Percentiles rank a stretch among this genome's conserved stretches.
Conservation (phyloP, 108 stramenopile genomes). For the Pseudonitzschia delicatissima region DNA sequence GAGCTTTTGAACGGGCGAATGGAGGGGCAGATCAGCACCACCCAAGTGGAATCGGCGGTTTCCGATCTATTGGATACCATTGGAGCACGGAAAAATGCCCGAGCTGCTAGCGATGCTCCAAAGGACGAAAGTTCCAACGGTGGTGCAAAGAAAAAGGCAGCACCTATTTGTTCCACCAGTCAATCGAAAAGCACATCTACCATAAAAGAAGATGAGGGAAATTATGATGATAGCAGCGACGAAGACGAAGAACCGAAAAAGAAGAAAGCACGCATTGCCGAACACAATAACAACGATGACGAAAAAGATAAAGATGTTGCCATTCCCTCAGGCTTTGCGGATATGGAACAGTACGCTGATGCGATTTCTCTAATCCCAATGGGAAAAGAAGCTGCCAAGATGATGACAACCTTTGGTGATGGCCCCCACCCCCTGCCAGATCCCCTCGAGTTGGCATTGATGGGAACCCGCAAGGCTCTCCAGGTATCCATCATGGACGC, state of each 20-base stretch:
- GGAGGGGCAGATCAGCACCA: slow-evolving; percentile 54
- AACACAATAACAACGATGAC: slow-evolving; percentile 4
- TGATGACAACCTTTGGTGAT: slow-evolving; percentile 84
- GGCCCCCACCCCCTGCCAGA: slow-evolving; percentile 53
- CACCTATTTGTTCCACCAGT: slow-evolving; percentile 22
- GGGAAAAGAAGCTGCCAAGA: slow-evolving; percentile 63
- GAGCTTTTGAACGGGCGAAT: slow-evolving; percentile 50
- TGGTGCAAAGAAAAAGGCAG: slow-evolving; percentile 26
- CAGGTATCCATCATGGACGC: slow-evolving; percentile 76
- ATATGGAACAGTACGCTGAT: slow-evolving; percentile 7
- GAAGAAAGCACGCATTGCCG: neutral
- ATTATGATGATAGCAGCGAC: slow-evolving; percentile 30
- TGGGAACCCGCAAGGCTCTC: slow-evolving; percentile 54
- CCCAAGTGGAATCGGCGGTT: slow-evolving; percentile 60
- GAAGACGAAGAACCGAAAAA: slow-evolving; percentile 12
- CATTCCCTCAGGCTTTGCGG: neutral
- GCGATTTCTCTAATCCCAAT: slow-evolving; percentile 50
- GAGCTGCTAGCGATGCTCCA: too few relatives aligned
- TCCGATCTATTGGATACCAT: slow-evolving; percentile 28
- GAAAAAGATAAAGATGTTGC: neutral
- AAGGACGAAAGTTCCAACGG: neutral
- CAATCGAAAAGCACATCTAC: neutral
- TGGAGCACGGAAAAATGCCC: slow-evolving; percentile 5
- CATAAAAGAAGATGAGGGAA: slow-evolving; percentile 28
- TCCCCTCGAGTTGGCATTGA: slow-evolving; percentile 46